Base-by-base conservation (phyloP, 2,329 filamentous ascomycete genomes). In the Botrytis sinoallii region DNA sequence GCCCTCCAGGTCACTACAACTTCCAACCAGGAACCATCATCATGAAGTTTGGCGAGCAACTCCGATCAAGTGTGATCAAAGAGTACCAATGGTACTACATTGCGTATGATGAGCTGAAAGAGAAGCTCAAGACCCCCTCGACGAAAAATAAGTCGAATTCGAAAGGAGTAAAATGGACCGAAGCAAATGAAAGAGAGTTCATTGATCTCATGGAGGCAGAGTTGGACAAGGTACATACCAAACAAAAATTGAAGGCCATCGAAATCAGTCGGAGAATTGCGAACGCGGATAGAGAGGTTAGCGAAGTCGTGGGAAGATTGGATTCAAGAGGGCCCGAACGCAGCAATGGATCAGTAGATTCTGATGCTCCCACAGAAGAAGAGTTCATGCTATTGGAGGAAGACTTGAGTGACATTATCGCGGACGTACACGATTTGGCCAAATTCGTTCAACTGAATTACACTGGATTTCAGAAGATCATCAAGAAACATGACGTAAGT, bases 71-170 rank as follows among this genome's bases (percentile, higher is more conserved):
- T 82, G 89, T 97, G 81, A 97, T 98, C 84, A 94, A 93, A 86
- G 95, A 98, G 85, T 99, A 97, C 85, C 91, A 95, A 83, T 97
- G 95, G 91, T 94, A 97, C 86, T 99, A 99, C 85, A 98, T 99
- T 84, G 92, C 94, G 84, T 99, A 99, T 85, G 95, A 98, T 82
- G 93, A 92, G 77, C 89, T 99, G 68, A 99, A 99, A 85, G 87
- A 88, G 78, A 91, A 94, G 77, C 90, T 99, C 75, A 96, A 95
- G 84, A 90, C 82, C 74, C 82, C 83, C 73, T 86, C 83, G 60
- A 85, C 81, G 75, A 83, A 81, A 64, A 80, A 84, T 59, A 86
- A 84, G 76, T 83, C 84, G n/a, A 84, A 83, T 75, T 83, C 84
- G n/a, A 84, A 83, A 75, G 86, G 85, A 79, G 88, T 87, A 77